A percentile compares a stretch with the other conserved stretches of the same genome.
These are phyloP conservation scores for Scheffersomyces illinoinensis DNA, from an alignment of 1,139 yeast genomes.

Conservation along the genomic window DNA sequence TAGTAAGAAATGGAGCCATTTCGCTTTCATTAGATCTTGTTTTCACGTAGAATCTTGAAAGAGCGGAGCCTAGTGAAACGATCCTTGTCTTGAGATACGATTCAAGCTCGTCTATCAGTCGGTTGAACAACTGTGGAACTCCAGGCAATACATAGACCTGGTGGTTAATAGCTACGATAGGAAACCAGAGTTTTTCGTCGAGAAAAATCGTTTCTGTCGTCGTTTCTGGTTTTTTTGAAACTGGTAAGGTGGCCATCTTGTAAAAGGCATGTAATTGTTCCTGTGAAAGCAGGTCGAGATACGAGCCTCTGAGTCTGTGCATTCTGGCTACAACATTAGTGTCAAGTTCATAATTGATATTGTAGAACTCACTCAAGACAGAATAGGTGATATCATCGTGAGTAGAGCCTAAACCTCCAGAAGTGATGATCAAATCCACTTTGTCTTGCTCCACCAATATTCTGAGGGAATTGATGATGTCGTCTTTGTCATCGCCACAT, in stretches of 20 bases:
- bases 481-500: slow-evolving; percentile 73
- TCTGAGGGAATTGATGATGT: slow-evolving; percentile 56
- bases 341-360: slow-evolving; percentile 53
- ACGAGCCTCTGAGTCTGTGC: slow-evolving; percentile 48
- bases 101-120: slow-evolving; percentile 40
- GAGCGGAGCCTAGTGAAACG: slow-evolving; percentile 21
- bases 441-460: slow-evolving; percentile 41
- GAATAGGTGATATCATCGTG: slow-evolving; percentile 88
- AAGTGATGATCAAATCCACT: slow-evolving; percentile 72
- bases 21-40: slow-evolving; percentile 64
- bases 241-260: slow-evolving; percentile 79
- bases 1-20: slow-evolving; percentile 63
- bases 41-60: slow-evolving; percentile 57
- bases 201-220: slow-evolving; percentile 53
- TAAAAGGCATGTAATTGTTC: slow-evolving; percentile 60
- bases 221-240: slow-evolving; percentile 26
- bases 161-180: slow-evolving; percentile 64
- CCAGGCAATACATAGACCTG: slow-evolving; percentile 79
- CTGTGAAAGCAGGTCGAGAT: slow-evolving; percentile 34
- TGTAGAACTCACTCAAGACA: slow-evolving; percentile 63
- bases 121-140: slow-evolving; percentile 69
- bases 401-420: slow-evolving; percentile 89
- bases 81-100: slow-evolving; percentile 27
- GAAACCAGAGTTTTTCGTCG: slow-evolving; percentile 73
- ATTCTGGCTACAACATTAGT: slow-evolving; percentile 59